Conservation (phyloP, 2,329 filamentous ascomycete species). For the Magnaporthiopsis poae region DNA sequence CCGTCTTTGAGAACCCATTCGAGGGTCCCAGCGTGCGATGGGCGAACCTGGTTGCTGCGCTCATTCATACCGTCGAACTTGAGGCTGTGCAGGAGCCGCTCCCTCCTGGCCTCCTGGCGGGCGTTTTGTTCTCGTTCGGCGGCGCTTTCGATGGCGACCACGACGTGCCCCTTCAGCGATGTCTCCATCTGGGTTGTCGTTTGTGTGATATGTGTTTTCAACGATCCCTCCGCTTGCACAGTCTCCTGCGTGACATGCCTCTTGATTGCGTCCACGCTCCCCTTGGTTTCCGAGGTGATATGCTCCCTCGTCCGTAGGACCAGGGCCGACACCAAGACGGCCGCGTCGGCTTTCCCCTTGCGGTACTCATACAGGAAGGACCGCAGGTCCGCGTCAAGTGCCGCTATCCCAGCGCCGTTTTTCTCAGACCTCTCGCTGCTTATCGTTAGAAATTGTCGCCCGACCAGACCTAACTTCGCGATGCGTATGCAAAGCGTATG, state of each 20-base stretch:
- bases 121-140: not conserved
- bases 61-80: slow-evolving; percentile 12
- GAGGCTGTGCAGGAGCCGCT: slow-evolving; percentile 11
- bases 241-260: not conserved
- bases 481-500: no score
- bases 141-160: not conserved
- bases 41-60: slow-evolving; percentile 10
- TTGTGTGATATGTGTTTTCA: not conserved
- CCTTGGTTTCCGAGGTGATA: not conserved
- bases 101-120: not conserved
- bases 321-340: not conserved
- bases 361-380: not conserved
- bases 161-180: not conserved
- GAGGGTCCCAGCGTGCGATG: slow-evolving; percentile 8
- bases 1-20: not conserved
- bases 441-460: not conserved
- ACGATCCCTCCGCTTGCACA: not conserved
- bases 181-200: not conserved
- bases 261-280: not conserved
- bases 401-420: no score
- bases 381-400: not conserved
- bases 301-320: not conserved
- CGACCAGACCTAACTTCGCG: no score
- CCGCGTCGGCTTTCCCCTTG: not conserved
- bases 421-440: not conserved